Evolutionary conservation across 2,329 filamentous ascomycete genomes (phyloP), one percentile per base, ranked within the genome.

Genomic region (Magnaporthiopsis poae): DNA sequence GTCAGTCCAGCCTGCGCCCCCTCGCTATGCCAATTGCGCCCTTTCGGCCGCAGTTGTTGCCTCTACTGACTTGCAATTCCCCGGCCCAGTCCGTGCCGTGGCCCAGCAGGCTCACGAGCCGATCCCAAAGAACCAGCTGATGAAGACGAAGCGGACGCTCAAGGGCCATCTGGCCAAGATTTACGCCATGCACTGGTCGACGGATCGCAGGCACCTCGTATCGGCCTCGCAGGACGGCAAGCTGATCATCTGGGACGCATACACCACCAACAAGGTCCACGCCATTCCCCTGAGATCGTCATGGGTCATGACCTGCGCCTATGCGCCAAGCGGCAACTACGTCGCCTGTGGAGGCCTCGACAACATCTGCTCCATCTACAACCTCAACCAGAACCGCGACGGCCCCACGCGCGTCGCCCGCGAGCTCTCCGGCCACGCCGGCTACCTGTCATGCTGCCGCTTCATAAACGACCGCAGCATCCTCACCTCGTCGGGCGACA

Each of bases 121-220:
- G 71, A 88, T 99, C 73, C 92, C 94, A 71, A 90, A 90, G 79
- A 95, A 96, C 79, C 85, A 88, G 77, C 86, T 94, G 76, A 98
- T 99, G 95, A 96, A 95, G 85, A 91, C 94, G 71, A 95, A 96
- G 83, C 90, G 92, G 74, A 97, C 93, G 64, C 85, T 99, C 72
- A 98, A 98, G 83, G 95, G 95, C 71, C 95, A 99, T 84, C 82
- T 99, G 72, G 95, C 95, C 74, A 99, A 99, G 83, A 99, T 99
- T 75, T 99, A 99, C 80, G 95, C 95, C 74, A 99, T 99, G 95
- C 95, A 99, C 83, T 99, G 95, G 95, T 98, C 95, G 46, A 99
- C 95, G 70, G 95, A 99, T 80, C 88, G 95, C 76, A 89, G 95
- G 79, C 95, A 98, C 80, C 87, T 98, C 69, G 95, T 99, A 65